Base-by-base conservation (phyloP, 2,329 filamentous ascomycete genomes). In the Capronia epimyces region DNA sequence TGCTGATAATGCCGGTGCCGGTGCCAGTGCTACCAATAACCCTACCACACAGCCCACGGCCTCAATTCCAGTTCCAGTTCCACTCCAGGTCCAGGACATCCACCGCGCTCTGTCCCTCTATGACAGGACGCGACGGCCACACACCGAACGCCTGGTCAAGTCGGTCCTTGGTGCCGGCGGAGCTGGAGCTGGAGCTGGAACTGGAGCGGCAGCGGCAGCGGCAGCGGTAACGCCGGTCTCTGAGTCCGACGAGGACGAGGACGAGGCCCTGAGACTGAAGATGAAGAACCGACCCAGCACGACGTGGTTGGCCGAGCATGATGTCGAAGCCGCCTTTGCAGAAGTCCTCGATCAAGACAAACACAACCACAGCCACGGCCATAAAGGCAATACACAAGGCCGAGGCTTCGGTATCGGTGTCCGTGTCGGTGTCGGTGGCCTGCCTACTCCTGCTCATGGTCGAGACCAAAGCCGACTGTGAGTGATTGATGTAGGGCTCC, bases 301-400 rank as follows among this genome's bases (percentile, higher is more conserved):
- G 3, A 64, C 59, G 13, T 76, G 73, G 74, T 65, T 76, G 24
- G 70, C 71, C 16, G 72, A 75, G 54, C 72, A 76, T 59, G 70
- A 75, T 59, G 72, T 75, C 7, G 64, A 69, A 45, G 56, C 57
- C 8, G 64, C 68, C 9, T 75, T 73, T 57, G 60, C 27, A 15
- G 42, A 32, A 20, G 53, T 55, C 13, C 27, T 43, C 6, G 37
- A 27, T n/a, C 15, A 40, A 40, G 16, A 24, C 13, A 21, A n/a
- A 20, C 16, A 40, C n/a, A 21, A 18, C 13, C 15, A 24, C 20
- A 15, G 6, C 32, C 32, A 36, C 25, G 10, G 25, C 25, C 25
- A 27, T 27, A 27, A 27, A 5, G 25, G 6, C 25, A 10, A 27
- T 27, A 27, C 25, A 10, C 10, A 6, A 10, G 25, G 6, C 25